Evolutionary conservation across 768 basidiomycete species (phyloP), one percentile per base, ranked within the genome.

Genomic region (Trametes cingulata): DNA sequence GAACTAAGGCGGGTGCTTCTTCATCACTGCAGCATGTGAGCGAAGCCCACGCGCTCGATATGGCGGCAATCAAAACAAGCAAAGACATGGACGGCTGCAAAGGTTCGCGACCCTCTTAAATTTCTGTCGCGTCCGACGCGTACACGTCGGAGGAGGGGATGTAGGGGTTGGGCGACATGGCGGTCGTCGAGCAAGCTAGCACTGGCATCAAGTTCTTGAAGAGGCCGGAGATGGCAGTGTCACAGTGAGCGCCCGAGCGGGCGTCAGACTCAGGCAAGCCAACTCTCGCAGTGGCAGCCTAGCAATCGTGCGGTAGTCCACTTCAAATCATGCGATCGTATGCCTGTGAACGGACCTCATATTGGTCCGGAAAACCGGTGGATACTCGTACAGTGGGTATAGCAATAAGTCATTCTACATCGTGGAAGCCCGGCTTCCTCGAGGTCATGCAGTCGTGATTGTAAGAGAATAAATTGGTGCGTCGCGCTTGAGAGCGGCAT

Each of bases 51-150:
- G 56, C 61, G 61, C 27, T 47, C 60, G 37, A 29, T 39, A 13
- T 36, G 55, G 60, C 60, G 60, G 60, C 60, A 46, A 61, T 61
- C 60, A 61, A 42, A 19, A 13, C 24, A 27, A 55, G 29, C 37
- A 29, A 17, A 19, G 29, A 46, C 13, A 25, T 49, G 29, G 6
- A n/a, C 33, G n/a, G 33, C 17, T 33, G 33, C 48, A 49, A 29
- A 49, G 27, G 24, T 27, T 41, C 24, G 19, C 39, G 25, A 35
- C 24, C 42, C 25, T 39, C 6, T 12, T 17, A 29, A 7, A 12
- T 6, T 51, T 10, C 10, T 37, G 37, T 1, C 36, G 19, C 49
- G 6, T 14, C 49, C 49, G 49, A 37, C 10, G 29, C 10, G 12
- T 20, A 51, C 49, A 37, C 14, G 49, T 9, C 5, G 35, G 35